Percentiles rank a stretch among this genome's conserved stretches.
Evolutionary conservation across 2,329 filamentous ascomycete species (phyloP).

Genomic region (Cercospora sp.): DNA sequence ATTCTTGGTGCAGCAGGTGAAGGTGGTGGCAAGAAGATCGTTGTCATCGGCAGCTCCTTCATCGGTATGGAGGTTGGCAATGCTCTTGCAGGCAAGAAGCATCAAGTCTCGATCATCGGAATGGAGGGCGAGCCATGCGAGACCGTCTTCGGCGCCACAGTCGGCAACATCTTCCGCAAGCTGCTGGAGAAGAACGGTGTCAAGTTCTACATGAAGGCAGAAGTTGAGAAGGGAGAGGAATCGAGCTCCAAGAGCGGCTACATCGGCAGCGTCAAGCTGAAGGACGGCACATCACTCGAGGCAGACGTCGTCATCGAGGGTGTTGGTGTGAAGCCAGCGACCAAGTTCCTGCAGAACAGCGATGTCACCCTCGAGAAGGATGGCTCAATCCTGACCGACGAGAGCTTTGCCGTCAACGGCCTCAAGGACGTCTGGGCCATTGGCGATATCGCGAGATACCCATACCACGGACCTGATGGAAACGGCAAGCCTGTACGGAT

Average conservation of each 20-base stretch:
- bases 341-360: constrained; percentile 77
- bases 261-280: constrained; percentile 78
- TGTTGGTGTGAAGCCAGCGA: constrained; percentile 83
- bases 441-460: constrained; percentile 92
- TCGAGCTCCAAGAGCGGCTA: constrained; percentile 66
- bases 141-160: constrained; percentile 76
- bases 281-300: constrained; percentile 80
- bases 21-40: constrained; percentile 84
- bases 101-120: constrained; percentile 82
- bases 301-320: constrained; percentile 91
- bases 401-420: constrained; percentile 73
- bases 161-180: constrained; percentile 78
- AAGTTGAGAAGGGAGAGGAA: constrained; percentile 79
- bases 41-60: constrained; percentile 89
- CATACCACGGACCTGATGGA: constrained; percentile 86
- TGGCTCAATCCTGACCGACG: constrained; percentile 80
- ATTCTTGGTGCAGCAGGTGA: constrained; percentile 78
- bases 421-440: constrained; percentile 85
- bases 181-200: constrained; percentile 81
- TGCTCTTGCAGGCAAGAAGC: constrained; percentile 70
- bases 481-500: constrained; percentile 74
- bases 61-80: constrained; percentile 98
- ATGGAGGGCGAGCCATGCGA: constrained; percentile 86
- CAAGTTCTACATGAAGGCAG: constrained; percentile 80
- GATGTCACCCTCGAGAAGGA: constrained; percentile 73